phyloP scores from a whole-genome alignment of 1,284 basidiomycete genomes.

The Omphalotus olearius region DNA sequence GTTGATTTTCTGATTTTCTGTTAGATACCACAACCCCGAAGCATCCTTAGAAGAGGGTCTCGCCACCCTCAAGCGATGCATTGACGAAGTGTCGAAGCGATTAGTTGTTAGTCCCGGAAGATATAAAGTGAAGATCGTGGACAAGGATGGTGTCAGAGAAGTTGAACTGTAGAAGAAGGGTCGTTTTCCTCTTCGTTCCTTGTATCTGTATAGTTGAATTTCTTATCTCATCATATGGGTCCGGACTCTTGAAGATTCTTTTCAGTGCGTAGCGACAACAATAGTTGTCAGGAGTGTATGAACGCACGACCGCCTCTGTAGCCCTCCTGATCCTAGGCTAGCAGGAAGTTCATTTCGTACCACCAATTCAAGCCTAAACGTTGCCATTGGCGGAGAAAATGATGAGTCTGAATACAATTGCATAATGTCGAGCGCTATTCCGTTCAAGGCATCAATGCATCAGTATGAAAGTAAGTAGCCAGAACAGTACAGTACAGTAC shows the following conservation, averaged over 20 bases:
- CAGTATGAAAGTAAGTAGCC: too few relatives aligned
- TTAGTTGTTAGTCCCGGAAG: slow-evolving; percentile 77
- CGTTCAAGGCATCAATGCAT: too few relatives aligned
- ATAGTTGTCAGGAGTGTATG: too few relatives aligned
- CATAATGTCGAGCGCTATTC: too few relatives aligned
- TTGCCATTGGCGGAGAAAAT: too few relatives aligned
- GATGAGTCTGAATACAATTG: too few relatives aligned
- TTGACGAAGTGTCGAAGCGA: slow-evolving; percentile 85
- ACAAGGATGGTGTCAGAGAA: slow-evolving; percentile 84
- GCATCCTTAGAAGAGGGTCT: slow-evolving; percentile 83
- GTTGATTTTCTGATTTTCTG: slow-evolving; percentile 1
- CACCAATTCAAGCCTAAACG: too few relatives aligned
- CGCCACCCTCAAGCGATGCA: slow-evolving; percentile 79
- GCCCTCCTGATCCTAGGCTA: too few relatives aligned
- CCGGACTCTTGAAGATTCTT: not conserved
- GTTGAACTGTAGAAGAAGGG: slow-evolving; percentile 52
- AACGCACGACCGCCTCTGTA: too few relatives aligned
- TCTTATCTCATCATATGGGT: not conserved
- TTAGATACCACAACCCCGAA: slow-evolving; percentile 82
- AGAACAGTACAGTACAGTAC: too few relatives aligned
- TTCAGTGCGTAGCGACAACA: too few relatives aligned
- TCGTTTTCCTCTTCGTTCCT: not conserved
- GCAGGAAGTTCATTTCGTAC: too few relatives aligned
- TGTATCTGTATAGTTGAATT: not conserved
- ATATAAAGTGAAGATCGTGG: slow-evolving; percentile 89